Base-by-base conservation (phyloP, 2,329 filamentous ascomycete genomes). In the Aulographum hederae region DNA sequence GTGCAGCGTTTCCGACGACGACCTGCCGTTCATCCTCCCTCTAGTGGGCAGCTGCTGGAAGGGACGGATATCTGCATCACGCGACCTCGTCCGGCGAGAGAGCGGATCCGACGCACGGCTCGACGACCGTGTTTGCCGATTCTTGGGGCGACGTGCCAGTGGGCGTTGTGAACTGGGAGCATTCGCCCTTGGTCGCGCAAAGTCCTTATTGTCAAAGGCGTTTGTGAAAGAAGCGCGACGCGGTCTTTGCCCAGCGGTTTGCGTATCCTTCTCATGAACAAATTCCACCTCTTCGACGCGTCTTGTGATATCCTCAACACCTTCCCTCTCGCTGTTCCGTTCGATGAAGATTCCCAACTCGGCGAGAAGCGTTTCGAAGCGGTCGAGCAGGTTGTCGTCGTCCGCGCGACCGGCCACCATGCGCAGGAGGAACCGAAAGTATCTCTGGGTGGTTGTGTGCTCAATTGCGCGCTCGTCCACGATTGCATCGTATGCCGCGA, bases 401-500 rank as follows among this genome's bases (percentile, higher is more conserved):
- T 67, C 65, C 35, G 63, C 62, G 43, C 41, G 31, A 33, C 40
- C 34, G 33, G 72, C 73, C 32, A 79, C 78, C 47, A 93, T 71
- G 44, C 75, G 75, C 49, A 89, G 80, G 34, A 93, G 56, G 43
- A 91, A 73, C 39, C 76, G 70, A 40, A 82, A 73, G 45, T 84
- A 75, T 41, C 78, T 70, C 42, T 73, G 72, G 44, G 85, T 79
- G 41, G 77, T 64, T 43, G 79, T 73, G n/a, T 71, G 65, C 36
- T 80, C 66, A 39, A 81, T 59, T 33, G 72, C 76, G 57, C 78
- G 61, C 40, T 71, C 61, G 4, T 68, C 69, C n/a, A 92, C 66
- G 26, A 85, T 64, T 34, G 69, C 63, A 46, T 89, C 77, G 48
- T 91, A 91, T 18, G 81, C 80, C 32, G 67, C 65, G 53, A 91